Conservation (phyloP, 129 eudicot genomes). For the Flaveria robusta region DNA sequence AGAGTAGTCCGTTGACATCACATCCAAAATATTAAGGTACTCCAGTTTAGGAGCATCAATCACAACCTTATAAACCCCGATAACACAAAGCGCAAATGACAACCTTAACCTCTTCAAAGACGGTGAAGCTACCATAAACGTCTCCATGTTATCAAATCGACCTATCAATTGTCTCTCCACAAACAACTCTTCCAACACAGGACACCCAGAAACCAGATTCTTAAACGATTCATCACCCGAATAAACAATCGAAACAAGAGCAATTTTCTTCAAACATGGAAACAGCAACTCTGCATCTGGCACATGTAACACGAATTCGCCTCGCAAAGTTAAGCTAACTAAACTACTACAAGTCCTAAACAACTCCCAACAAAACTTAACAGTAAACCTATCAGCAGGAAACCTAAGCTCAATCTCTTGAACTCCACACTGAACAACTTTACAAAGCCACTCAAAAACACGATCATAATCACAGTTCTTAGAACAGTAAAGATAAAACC, state of each 20-base stretch:
- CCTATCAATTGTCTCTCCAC: conserved; percentile 27
- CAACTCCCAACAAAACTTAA: conserved; percentile 31
- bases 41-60: conserved; percentile 33
- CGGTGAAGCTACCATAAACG: background rate
- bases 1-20: background rate
- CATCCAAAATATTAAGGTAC: conserved; percentile 24
- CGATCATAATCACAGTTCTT: conserved; percentile 25
- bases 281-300: conserved; percentile 7
- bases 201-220: conserved; percentile 36
- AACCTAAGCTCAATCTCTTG: conserved; percentile 23
- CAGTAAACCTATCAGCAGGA: conserved; percentile 13
- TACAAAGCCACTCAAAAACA: conserved; percentile 19
- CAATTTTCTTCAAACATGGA: conserved; percentile 28
- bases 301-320: conserved; percentile 17
- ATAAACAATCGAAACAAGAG: conserved; percentile 7
- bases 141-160: background rate
- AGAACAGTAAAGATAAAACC: conserved; percentile 21
- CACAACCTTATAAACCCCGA: background rate
- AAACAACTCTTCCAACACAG: conserved; percentile 26
- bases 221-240: background rate
- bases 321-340: conserved; percentile 29
- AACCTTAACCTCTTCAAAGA: conserved; percentile 26
- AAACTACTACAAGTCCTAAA: conserved; percentile 12
- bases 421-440: background rate
- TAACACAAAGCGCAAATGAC: background rate